Evolutionary conservation across 2,329 filamentous ascomycete genomes (phyloP), one percentile per base, ranked within the genome.

Genomic region (Talaromyces funiculosus): DNA sequence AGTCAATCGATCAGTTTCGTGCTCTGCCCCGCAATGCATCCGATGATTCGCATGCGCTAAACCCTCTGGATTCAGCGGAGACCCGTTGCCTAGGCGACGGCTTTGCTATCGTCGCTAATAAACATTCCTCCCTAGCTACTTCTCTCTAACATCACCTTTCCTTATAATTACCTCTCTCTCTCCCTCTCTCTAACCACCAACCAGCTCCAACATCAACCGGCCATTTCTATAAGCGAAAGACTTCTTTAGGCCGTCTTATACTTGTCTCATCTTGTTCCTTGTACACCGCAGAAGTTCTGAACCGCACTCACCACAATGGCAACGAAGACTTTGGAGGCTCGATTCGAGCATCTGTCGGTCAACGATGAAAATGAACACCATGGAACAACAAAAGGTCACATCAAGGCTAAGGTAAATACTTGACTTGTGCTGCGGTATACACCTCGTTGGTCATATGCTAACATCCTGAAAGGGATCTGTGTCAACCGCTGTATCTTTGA

Each of bases 271-370:
- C 55, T 31, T 53, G 45, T 31, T 26, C 38, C 16, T 16, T 54
- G 40, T 38, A 9, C 33, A 14, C 22, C 24, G 56, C 26, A 26
- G 54, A n/a, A 5, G 33, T 53, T 8, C 26, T 20, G 26, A n/a
- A 26, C 20, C 26, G 20, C 20, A 24, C 35, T 35, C 49, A 54
- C 9, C 31, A 20, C 60, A 45, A 84, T 93, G 89, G 85, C 92
- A 65, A 84, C 89, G 62, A 85, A 90, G 67, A 86, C 85, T 56
- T 82, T 97, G 51, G 93, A 97, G 78, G 82, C 89, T 77, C 90
- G 90, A 69, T 90, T 97, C 71, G 92, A 96, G 85, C 88, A 87
- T 75, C 85, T 97, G 78, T 88, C 90, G 20, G 90, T 97, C 64
- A 88, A 90, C 68, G 92, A 97, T 71, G 92, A 96, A 77, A 95